phyloP scores from a whole-genome alignment of 352 stramenopile species.

The Globisporangium ultimum region DNA sequence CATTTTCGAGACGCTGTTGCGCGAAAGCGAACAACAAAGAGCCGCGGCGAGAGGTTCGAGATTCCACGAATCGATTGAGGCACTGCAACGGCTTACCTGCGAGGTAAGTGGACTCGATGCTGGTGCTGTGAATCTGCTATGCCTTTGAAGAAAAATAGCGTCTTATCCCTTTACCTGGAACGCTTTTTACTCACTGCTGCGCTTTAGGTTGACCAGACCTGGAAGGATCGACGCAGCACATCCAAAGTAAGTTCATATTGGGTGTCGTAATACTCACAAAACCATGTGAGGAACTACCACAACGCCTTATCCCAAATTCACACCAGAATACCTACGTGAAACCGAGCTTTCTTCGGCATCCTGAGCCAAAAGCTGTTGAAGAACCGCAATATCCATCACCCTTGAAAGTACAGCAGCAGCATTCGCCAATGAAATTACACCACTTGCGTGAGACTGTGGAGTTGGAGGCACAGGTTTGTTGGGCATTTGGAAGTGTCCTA shows the following conservation, averaged over 20 bases:
- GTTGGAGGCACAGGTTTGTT: conserved; percentile 7
- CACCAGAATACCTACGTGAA: conserved; percentile 25
- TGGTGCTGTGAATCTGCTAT: conserved; percentile 4
- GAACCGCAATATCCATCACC: background rate
- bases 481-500: too few relatives aligned
- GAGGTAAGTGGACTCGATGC: conserved; percentile 25
- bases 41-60: conserved; percentile 16
- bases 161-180: conserved; percentile 2
- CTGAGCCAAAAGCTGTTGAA: conserved; percentile 7
- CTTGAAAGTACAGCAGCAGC: background rate
- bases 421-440: background rate
- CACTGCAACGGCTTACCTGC: conserved; percentile 28
- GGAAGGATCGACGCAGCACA: conserved; percentile 16
- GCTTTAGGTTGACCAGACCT: conserved; percentile 14
- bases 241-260: conserved; percentile 11
- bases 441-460: background rate
- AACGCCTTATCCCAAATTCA: background rate
- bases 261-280: background rate
- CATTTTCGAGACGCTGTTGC: conserved; percentile 51
- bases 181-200: conserved; percentile 2
- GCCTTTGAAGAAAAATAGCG: background rate
- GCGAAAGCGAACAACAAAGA: conserved; percentile 23
- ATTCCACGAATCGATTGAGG: conserved; percentile 40
- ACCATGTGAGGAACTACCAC: background rate
- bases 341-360: conserved; percentile 30